Evolutionary conservation across 1,284 basidiomycete genomes (phyloP).

Genomic region (Fomitopsis palustris): DNA sequence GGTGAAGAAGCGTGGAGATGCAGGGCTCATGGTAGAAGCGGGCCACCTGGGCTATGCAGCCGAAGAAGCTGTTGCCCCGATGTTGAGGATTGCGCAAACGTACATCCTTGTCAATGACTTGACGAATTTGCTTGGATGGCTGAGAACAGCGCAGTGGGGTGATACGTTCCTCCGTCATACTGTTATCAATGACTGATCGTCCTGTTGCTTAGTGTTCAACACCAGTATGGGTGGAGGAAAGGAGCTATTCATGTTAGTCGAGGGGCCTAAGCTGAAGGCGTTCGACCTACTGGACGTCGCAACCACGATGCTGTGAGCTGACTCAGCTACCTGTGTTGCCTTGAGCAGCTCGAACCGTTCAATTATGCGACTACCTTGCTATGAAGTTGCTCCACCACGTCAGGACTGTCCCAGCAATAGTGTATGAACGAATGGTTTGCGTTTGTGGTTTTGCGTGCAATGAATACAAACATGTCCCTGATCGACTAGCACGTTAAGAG

Average conservation of each 20-base stretch:
- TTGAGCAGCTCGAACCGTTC: too few relatives aligned
- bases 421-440: too few relatives aligned
- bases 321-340: neutral
- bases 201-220: neutral
- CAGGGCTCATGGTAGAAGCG: neutral
- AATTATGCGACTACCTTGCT: too few relatives aligned
- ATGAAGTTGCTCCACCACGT: too few relatives aligned
- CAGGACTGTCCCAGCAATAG: too few relatives aligned
- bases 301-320: neutral
- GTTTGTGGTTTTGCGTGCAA: too few relatives aligned
- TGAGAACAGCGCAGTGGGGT: neutral
- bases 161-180: neutral
- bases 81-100: neutral
- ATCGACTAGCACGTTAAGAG: neutral
- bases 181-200: neutral
- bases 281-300: neutral
- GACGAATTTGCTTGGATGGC: neutral
- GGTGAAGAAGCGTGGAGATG: neutral
- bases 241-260: neutral
- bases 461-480: neutral
- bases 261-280: neutral
- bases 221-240: neutral
- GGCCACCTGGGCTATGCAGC: neutral
- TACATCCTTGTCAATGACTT: neutral
- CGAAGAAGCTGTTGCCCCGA: neutral